A percentile compares a stretch with the other conserved stretches of the same genome.
These are phyloP conservation scores for Fusarium lyarnte DNA, from an alignment of 2,329 filamentous ascomycete genomes.

Conservation along the genomic window DNA sequence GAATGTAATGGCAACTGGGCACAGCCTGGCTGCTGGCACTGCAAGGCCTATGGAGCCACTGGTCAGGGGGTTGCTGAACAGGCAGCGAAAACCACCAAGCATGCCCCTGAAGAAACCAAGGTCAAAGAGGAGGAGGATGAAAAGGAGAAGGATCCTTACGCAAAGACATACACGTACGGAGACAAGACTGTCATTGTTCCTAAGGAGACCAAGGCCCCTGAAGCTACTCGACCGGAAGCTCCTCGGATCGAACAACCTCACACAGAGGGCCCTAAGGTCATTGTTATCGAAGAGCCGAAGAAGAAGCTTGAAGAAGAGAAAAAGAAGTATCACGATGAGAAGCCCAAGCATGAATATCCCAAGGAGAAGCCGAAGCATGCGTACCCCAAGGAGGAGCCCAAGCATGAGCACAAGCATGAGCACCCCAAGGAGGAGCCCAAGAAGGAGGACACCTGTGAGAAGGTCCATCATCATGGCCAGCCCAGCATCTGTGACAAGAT, in stretches of 20 bases:
- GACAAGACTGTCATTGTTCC: constrained; percentile 20
- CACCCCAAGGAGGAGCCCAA: not conserved
- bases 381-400: not conserved
- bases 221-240: not conserved
- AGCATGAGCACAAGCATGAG: not conserved
- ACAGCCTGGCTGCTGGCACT: constrained; percentile 46
- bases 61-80: constrained; percentile 10
- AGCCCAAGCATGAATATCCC: not conserved
- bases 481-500: constrained; percentile 3
- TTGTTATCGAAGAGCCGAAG: not conserved
- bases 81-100: constrained; percentile 10
- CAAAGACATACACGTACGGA: constrained; percentile 22
- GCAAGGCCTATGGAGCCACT: constrained; percentile 38
- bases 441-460: constrained; percentile 16
- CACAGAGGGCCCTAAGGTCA: not conserved
- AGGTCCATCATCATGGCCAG: not conserved
- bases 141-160: not conserved
- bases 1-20: constrained; percentile 43
- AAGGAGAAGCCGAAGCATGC: not conserved
- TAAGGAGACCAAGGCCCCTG: constrained; percentile 17
- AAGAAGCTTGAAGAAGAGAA: not conserved
- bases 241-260: not conserved
- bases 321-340: not conserved
- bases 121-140: not conserved
- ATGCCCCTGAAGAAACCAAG: constrained; percentile 6